phyloP scores from a whole-genome alignment of 2,329 filamentous ascomycete genomes.

The Fusarium sp. region DNA sequence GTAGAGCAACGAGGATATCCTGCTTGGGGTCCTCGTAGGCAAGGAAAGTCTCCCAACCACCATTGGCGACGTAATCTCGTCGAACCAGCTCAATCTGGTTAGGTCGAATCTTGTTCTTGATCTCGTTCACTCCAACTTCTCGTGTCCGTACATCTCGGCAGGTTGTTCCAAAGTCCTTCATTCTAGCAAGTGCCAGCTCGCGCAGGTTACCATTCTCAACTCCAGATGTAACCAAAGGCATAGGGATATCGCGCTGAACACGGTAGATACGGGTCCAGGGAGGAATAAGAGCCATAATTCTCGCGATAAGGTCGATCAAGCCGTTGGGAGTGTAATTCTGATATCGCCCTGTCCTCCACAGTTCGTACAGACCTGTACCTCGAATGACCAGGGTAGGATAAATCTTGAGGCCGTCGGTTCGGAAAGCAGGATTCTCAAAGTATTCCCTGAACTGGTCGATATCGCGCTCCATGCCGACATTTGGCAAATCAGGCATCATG shows the following conservation, averaged over 20 bases:
- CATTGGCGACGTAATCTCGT: constrained; percentile 93
- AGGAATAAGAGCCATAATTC: constrained; percentile 93
- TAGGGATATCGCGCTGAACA: constrained; percentile 98
- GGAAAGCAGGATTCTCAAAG: constrained; percentile 95
- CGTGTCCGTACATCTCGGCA: constrained; percentile 96
- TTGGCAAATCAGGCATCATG: constrained; percentile 99
- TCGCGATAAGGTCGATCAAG: constrained; percentile 91
- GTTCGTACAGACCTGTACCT: constrained; percentile 93
- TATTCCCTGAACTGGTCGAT: constrained; percentile 97
- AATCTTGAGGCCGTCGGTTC: constrained; percentile 97
- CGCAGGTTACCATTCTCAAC: constrained; percentile 98
- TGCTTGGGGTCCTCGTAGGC: constrained; percentile 99
- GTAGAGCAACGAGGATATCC: constrained; percentile 92
- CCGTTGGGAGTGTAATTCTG: constrained; percentile 99
- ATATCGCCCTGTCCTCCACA: constrained; percentile 96
- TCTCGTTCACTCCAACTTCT: constrained; percentile 98
- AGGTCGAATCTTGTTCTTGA: constrained; percentile 97
- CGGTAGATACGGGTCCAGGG: constrained; percentile 99
- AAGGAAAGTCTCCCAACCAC: constrained; percentile 97
- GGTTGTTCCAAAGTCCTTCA: constrained; percentile 98
- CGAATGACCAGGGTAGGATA: constrained; percentile 98
- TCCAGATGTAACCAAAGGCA: constrained; percentile 98
- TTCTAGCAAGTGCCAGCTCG: constrained; percentile 91
- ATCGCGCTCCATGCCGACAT: constrained; percentile 98
- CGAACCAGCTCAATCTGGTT: constrained; percentile 96